These are phyloP conservation scores for Nasturtium officinale DNA, from an alignment of 345 rosid genomes.

Conservation along the genomic window DNA sequence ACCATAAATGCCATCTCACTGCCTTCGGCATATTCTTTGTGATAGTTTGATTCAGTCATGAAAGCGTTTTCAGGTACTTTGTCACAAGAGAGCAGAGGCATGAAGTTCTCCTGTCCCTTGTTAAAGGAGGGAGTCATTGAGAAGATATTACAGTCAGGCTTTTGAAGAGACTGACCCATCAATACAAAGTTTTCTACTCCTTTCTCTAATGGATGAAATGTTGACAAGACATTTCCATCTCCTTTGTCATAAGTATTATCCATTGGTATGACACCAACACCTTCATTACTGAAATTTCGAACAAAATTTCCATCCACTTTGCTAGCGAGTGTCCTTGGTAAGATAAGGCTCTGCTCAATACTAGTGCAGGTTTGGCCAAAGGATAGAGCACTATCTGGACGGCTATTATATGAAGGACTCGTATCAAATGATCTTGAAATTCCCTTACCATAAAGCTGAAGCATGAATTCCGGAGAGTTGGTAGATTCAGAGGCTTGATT, in stretches of 20 bases:
- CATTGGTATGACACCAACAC: conserved; percentile 51
- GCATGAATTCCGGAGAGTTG: conserved; percentile 43
- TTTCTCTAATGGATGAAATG: conserved; percentile 42
- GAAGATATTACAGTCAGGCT: conserved; percentile 47
- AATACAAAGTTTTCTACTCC: conserved; percentile 45
- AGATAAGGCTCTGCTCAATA: conserved; percentile 16
- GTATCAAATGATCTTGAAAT: conserved; percentile 17
- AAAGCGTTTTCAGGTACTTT: conserved; percentile 25
- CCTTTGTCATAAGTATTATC: conserved; percentile 48
- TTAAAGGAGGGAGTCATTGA: conserved; percentile 56
- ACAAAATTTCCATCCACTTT: conserved; percentile 47
- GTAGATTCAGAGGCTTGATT: conserved; percentile 55
- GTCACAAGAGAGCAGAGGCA: conserved; percentile 26
- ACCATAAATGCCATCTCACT: conserved; percentile 26
- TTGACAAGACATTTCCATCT: conserved; percentile 44
- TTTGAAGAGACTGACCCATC: conserved; percentile 48
- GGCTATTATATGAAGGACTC: conserved; percentile 12
- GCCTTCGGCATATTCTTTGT: conserved; percentile 22
- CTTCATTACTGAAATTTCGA: conserved; percentile 44
- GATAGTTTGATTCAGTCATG: not conserved
- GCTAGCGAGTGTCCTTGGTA: conserved; percentile 18
- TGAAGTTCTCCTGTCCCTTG: conserved; percentile 48
- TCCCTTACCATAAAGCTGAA: conserved; percentile 21
- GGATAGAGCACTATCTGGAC: conserved; percentile 11
- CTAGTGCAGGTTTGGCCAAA: conserved; percentile 24